These are phyloP conservation scores for Fraxinus pennsylvanica DNA, from an alignment of 257 asterid species.

Conservation along the genomic window DNA sequence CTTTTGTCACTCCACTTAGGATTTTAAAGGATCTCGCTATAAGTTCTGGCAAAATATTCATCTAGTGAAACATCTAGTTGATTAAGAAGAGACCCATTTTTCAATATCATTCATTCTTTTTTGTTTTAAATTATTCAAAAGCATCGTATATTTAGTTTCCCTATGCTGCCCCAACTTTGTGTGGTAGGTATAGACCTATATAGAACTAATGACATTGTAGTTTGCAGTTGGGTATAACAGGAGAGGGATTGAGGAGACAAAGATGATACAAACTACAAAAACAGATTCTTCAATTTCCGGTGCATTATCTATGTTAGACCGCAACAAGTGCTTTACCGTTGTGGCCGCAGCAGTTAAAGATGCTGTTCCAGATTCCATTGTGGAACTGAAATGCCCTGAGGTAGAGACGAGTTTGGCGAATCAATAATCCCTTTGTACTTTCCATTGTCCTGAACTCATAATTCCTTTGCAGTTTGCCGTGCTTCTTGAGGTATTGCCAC, in stretches of 20 bases:
- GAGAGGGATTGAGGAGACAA: slow-evolving; percentile 51
- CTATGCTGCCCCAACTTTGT: not conserved
- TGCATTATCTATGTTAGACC: slow-evolving; percentile 34
- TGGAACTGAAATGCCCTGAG: slow-evolving; percentile 51
- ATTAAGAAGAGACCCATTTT: not conserved
- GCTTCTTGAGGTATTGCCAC: slow-evolving; percentile 49
- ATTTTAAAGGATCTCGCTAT: not conserved
- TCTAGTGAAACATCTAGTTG: not conserved
- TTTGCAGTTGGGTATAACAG: slow-evolving; percentile 61
- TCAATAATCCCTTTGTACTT: not conserved
- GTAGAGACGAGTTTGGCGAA: slow-evolving; percentile 20
- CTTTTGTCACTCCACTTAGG: not conserved
- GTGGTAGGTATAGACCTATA: not conserved
- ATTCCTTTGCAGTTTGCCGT: slow-evolving; percentile 40
- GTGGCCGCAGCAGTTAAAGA: slow-evolving; percentile 50
- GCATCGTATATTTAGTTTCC: not conserved
- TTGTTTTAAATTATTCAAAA: not conserved
- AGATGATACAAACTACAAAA: slow-evolving; percentile 33
- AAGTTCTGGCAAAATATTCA: not conserved
- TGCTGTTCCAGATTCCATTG: slow-evolving; percentile 38
- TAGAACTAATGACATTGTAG: slow-evolving; percentile 32
- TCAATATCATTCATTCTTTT: not conserved
- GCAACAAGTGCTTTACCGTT: slow-evolving; percentile 44
- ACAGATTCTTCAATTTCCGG: slow-evolving; percentile 20
- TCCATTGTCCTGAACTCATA: slow-evolving; percentile 5